Percentiles rank a stretch among this genome's conserved stretches.
These are phyloP conservation scores for Lyophyllum semitale DNA, from an alignment of 768 basidiomycete genomes.

Conservation along the genomic window DNA sequence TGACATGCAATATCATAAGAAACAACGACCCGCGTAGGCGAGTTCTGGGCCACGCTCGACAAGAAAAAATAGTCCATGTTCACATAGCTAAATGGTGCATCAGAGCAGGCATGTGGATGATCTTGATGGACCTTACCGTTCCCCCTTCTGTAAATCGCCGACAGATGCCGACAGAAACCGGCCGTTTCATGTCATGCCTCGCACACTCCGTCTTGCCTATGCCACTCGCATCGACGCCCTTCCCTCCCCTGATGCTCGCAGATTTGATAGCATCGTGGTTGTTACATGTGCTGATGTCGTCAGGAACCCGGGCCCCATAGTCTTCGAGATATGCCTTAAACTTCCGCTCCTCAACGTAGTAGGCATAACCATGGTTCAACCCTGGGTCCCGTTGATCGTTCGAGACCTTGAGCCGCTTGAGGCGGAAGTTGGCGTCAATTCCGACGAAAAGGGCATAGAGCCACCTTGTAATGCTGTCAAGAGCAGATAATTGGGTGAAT, in stretches of 20 bases:
- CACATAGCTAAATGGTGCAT: slow-evolving; percentile 21
- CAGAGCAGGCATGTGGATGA: neutral
- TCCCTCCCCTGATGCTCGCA: slow-evolving; percentile 15
- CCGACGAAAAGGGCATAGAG: slow-evolving; percentile 29
- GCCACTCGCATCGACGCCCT: slow-evolving; percentile 24
- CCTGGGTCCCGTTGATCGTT: slow-evolving; percentile 25
- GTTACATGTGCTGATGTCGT: no score
- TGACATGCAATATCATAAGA: slow-evolving; percentile 23
- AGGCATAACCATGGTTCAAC: slow-evolving; percentile 26
- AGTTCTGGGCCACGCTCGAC: neutral
- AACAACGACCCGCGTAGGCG: neutral
- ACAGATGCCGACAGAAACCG: slow-evolving; percentile 20
- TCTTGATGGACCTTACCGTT: slow-evolving; percentile 27
- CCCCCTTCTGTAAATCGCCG: slow-evolving; percentile 32
- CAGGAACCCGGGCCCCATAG: no score
- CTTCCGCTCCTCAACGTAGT: slow-evolving; percentile 23
- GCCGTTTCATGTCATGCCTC: slow-evolving; percentile 29
- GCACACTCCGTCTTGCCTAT: slow-evolving; percentile 28
- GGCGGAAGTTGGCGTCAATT: no score
- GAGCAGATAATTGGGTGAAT: neutral
- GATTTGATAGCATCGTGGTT: slow-evolving; percentile 29
- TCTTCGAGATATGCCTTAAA: slow-evolving; percentile 24
- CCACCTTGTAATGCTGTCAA: slow-evolving; percentile 6
- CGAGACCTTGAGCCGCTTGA: slow-evolving; percentile 28
- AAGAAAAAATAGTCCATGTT: slow-evolving; percentile 26